phyloP scores from a whole-genome alignment of 345 rosid genomes.

The Erucastrum elatum region DNA sequence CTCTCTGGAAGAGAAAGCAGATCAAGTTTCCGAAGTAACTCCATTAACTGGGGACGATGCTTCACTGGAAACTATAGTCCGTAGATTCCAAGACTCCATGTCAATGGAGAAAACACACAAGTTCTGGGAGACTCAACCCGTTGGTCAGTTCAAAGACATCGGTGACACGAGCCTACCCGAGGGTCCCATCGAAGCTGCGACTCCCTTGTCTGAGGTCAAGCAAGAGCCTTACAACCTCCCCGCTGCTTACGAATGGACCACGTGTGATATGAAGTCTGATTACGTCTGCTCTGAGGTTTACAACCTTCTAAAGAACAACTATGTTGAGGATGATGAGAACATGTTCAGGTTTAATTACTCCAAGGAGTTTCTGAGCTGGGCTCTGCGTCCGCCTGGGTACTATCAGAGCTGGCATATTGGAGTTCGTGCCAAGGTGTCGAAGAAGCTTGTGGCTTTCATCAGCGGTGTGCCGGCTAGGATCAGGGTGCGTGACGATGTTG shows the following conservation, averaged over 20 bases:
- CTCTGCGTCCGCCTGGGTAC: constrained; percentile 10
- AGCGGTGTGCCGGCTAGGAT: constrained; percentile 5
- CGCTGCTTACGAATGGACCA: constrained; percentile 8
- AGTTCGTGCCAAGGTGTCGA: neutral
- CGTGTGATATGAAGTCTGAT: constrained; percentile 11
- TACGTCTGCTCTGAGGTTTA: neutral
- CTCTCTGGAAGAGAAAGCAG: neutral
- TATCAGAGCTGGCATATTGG: constrained; percentile 10
- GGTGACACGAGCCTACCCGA: neutral
- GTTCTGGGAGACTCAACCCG: constrained; percentile 10
- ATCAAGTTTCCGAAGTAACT: neutral
- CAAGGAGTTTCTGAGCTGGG: constrained; percentile 6
- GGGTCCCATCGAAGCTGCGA: neutral
- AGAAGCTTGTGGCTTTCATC: constrained; percentile 9
- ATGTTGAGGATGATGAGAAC: neutral
- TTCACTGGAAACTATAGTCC: neutral
- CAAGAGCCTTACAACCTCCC: constrained; percentile 11
- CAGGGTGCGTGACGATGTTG: neutral
- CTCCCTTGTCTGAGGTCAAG: constrained; percentile 2
- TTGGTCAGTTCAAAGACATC: neutral
- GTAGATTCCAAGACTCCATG: neutral
- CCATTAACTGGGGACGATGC: neutral
- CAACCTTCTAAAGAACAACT: neutral
- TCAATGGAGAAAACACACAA: neutral
- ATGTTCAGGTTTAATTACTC: constrained; percentile 1